Percentiles rank a stretch among this genome's conserved stretches.
Evolutionary conservation across 345 rosid genomes (phyloP).

Genomic region (Euphorbia tirucalli): DNA sequence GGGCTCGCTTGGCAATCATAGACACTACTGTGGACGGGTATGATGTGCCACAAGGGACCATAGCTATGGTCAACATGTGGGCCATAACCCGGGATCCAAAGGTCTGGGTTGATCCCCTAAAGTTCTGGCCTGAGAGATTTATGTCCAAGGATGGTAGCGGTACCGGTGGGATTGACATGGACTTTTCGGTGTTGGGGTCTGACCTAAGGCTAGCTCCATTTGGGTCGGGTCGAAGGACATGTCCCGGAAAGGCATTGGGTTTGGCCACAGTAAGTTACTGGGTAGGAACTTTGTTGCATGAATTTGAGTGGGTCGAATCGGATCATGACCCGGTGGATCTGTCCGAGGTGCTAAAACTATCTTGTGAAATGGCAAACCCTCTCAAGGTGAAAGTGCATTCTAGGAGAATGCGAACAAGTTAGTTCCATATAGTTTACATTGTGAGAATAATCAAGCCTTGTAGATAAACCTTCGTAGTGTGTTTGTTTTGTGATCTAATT

Average conservation of each 20-base stretch:
- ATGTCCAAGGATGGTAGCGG: conserved; percentile 1
- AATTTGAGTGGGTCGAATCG: conserved; percentile 42
- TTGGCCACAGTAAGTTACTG: conserved; percentile 42
- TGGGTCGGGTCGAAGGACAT: conserved; percentile 52
- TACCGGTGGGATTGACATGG: conserved; percentile 12
- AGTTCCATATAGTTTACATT: neutral
- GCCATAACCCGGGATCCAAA: conserved; percentile 53
- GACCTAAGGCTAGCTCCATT: conserved; percentile 56
- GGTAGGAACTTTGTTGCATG: conserved; percentile 45
- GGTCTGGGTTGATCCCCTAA: conserved; percentile 40
- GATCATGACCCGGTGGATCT: conserved; percentile 39
- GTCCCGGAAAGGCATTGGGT: conserved; percentile 53
- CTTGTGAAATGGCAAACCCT: conserved; percentile 53
- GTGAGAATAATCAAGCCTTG: neutral
- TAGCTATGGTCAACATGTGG: conserved; percentile 66
- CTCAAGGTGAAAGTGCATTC: conserved; percentile 32
- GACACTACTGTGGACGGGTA: conserved; percentile 40
- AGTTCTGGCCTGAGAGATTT: conserved; percentile 47
- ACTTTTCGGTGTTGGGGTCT: conserved; percentile 40
- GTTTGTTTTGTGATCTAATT: neutral
- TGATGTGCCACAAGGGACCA: conserved; percentile 47
- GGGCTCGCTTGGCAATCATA: conserved; percentile 49
- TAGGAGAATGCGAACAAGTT: conserved; percentile 16
- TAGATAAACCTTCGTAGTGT: neutral
- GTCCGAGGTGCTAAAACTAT: conserved; percentile 41